A percentile compares a stretch with the other conserved stretches of the same genome.
Conservation (phyloP, 306 rosid genomes). For the Parietaria judaica region DNA sequence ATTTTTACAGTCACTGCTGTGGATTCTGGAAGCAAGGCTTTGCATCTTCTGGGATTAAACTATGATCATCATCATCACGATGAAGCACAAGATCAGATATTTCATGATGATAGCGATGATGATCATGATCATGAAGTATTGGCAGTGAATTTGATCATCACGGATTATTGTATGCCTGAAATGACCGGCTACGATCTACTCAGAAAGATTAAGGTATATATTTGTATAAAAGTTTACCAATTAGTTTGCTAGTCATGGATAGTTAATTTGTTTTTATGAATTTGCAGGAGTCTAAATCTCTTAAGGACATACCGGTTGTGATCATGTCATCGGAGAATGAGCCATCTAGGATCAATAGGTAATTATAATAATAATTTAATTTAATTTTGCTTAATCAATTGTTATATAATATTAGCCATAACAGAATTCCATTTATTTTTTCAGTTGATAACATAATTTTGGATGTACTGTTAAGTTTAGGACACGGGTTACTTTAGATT, state of each 20-base stretch:
- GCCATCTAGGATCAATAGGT: slow-evolving; percentile 80
- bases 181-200: slow-evolving; percentile 88
- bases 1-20: slow-evolving; percentile 62
- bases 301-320: slow-evolving; percentile 82
- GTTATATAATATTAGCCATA: too few species aligned
- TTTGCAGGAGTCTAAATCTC: slow-evolving; percentile 63
- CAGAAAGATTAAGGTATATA: slow-evolving; percentile 64
- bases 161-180: slow-evolving; percentile 94
- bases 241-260: not conserved
- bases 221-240: not conserved
- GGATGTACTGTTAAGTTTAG: too few species aligned
- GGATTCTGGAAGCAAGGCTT: slow-evolving; percentile 75
- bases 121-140: slow-evolving; percentile 35
- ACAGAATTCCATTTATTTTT: not conserved
- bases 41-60: slow-evolving; percentile 56
- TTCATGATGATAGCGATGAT: slow-evolving; percentile 19
- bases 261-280: not conserved
- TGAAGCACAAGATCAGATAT: slow-evolving; percentile 1
- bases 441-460: not conserved
- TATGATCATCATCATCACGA: slow-evolving; percentile 30
- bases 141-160: slow-evolving; percentile 68
- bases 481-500: too few species aligned
- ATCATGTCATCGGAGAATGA: slow-evolving; percentile 89
- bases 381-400: too few species aligned
- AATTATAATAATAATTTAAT: too few species aligned